phyloP scores from a whole-genome alignment of 179 eudicot genomes.

The Actinidia polygama region DNA sequence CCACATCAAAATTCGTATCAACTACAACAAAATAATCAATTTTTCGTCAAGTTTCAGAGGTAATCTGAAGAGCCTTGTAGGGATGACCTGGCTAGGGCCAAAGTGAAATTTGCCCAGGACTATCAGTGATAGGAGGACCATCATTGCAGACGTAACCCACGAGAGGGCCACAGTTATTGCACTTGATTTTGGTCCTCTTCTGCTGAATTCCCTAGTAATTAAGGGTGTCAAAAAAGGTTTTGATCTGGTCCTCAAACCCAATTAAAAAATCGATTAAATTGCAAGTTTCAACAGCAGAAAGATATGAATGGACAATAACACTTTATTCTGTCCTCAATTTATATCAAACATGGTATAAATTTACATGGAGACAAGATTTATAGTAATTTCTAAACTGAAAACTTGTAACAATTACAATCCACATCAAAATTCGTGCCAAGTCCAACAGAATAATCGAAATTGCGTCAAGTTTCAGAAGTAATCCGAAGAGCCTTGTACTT shows the following conservation, averaged over 20 bases:
- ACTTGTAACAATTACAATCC: too few species aligned
- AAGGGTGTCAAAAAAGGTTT: conserved; percentile 54
- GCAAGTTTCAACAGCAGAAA: too few species aligned
- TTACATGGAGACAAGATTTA: too few species aligned
- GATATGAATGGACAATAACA: too few species aligned
- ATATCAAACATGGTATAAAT: too few species aligned
- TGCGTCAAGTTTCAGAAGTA: conserved; percentile 29
- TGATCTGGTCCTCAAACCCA: conserved; percentile 54
- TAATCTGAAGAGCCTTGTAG: conserved; percentile 34
- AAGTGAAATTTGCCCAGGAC: conserved; percentile 45
- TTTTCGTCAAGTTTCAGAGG: conserved; percentile 28
- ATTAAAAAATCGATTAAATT: too few species aligned
- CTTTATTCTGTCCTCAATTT: too few species aligned
- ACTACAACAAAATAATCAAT: neutral
- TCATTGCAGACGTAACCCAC: conserved; percentile 53
- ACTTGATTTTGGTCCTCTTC: conserved; percentile 46
- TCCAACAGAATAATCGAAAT: too few species aligned
- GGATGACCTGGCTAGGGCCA: conserved; percentile 60
- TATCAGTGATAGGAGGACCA: conserved; percentile 41
- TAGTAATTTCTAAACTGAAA: too few species aligned
- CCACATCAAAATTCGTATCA: too few species aligned
- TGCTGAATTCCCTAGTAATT: conserved; percentile 63
- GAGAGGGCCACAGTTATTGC: conserved; percentile 36
- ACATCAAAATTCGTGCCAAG: too few species aligned
- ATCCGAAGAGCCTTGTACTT: conserved; percentile 36